Evolutionary conservation across 163 green algal genomes (phyloP), one percentile per base, ranked within the genome.

Genomic region (Chlorella variabilis): DNA sequence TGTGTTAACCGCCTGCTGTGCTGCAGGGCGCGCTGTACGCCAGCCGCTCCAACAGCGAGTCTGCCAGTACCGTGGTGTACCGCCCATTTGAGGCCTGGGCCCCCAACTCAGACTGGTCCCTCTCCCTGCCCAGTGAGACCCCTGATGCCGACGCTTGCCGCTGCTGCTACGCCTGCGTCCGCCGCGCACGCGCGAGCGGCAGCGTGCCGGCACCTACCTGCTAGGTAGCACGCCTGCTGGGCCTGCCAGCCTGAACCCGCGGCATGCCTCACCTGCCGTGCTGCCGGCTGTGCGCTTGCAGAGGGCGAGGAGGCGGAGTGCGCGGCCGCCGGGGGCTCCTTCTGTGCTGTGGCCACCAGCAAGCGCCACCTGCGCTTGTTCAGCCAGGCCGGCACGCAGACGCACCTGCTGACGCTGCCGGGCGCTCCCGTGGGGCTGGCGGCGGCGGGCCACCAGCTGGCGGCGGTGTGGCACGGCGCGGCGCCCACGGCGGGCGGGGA

Each of bases 51-150:
- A 86, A 66, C 67, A 31, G 59, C 13, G 84, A 90, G 31, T 76
- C 85, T 25, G 61, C 71, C 11, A 81, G 78, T 69, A 91, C 87
- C 29, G 17, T 97, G 9, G 82, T 95, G 62, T 98, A 92, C 86
- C 86, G 93, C 7, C 90, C 91, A 31, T 97, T 96, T 78, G 91
- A 95, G 56, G 81, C 77, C 41, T 98, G 94, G 94, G 89, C 89
- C 1, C 27, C 84, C 42, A 90, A 92, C 85, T 87, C 81, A n/a
- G 93, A 98, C 54, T 97, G 94, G 94, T 85, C 67, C 2, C 66
- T 93, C 45, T 66, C 54, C 8, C 82, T 98, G 36, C 86, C 90
- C 73, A 80, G 73, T 80, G 38, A 80, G 73, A 25, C 2, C 36
- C 17, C 3, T 27, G 33, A 7, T 70, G 34, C 6, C 15, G n/a